A percentile compares a stretch with the other conserved stretches of the same genome.
phyloP scores from a whole-genome alignment of 495 filamentous ascomycete species.

The Penicillium ucsense region DNA sequence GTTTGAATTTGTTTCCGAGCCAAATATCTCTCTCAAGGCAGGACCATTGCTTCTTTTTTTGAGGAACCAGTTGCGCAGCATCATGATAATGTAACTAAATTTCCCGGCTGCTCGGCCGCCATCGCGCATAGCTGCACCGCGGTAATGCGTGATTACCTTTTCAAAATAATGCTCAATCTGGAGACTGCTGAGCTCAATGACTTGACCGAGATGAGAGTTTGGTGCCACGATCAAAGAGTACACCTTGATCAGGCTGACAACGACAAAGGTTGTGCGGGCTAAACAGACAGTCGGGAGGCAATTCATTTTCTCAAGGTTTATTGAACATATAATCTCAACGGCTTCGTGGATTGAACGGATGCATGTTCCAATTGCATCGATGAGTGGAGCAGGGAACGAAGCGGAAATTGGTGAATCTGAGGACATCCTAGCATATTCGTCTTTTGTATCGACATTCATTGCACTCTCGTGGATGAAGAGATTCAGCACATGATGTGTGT shows the following conservation, averaged over 20 bases:
- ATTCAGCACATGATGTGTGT: constrained; percentile 42
- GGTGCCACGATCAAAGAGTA: constrained; percentile 66
- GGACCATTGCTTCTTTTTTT: constrained; percentile 32
- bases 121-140: constrained; percentile 50
- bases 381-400: constrained; percentile 50
- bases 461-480: constrained; percentile 85
- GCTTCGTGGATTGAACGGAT: constrained; percentile 63
- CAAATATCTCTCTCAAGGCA: constrained; percentile 21
- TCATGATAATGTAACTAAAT: constrained; percentile 63
- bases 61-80: constrained; percentile 66
- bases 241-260: constrained; percentile 81
- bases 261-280: constrained; percentile 71
- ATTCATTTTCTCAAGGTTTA: constrained; percentile 53
- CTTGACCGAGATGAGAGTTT: constrained; percentile 59
- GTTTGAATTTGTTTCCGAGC: constrained; percentile 6
- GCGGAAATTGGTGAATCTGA: constrained; percentile 16
- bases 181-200: constrained; percentile 66
- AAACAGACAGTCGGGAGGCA: constrained; percentile 67
- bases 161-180: constrained; percentile 69
- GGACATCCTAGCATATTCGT: constrained; percentile 17
- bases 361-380: constrained; percentile 63
- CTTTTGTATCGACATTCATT: constrained; percentile 60
- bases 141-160: constrained; percentile 55
- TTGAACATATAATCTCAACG: constrained; percentile 56
- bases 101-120: constrained; percentile 62